Conservation (phyloP, 495 filamentous ascomycete genomes). For the Penicillium turbatum region DNA sequence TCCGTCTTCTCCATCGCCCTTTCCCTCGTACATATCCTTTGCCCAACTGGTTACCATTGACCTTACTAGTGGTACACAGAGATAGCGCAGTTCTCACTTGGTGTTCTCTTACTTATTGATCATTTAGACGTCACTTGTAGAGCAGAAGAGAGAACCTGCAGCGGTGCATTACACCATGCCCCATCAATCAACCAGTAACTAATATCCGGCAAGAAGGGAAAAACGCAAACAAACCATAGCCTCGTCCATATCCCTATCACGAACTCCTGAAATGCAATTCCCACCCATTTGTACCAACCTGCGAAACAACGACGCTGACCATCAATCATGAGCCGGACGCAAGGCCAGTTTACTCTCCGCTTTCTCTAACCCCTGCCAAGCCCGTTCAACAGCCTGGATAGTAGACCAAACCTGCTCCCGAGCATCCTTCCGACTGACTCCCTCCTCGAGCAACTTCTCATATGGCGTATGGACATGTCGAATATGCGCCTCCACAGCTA, state of each 20-base stretch:
- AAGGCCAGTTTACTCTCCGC: background rate
- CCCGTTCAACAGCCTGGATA: constrained; percentile 25
- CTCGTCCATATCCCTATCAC: background rate
- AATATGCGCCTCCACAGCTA: constrained; percentile 51
- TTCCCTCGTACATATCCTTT: too few relatives aligned
- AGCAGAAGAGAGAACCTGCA: background rate
- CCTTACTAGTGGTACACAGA: too few relatives aligned
- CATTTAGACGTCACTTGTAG: background rate
- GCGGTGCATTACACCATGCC: background rate
- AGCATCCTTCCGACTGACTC: constrained; percentile 19
- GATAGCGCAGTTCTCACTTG: too few relatives aligned
- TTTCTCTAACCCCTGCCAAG: constrained; percentile 26
- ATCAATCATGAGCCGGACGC: background rate
- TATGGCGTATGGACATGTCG: constrained; percentile 48
- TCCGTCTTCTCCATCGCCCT: too few relatives aligned
- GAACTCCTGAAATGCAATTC: background rate
- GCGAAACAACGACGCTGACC: background rate
- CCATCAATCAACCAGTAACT: background rate
- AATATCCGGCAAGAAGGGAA: background rate
- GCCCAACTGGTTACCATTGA: background rate
- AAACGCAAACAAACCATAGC: background rate
- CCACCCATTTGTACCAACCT: background rate
- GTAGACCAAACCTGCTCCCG: constrained; percentile 26
- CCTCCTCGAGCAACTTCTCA: constrained; percentile 35
- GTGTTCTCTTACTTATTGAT: background rate